These are phyloP conservation scores for Solanum peruvianum DNA, from an alignment of 257 asterid species.

Conservation along the genomic window DNA sequence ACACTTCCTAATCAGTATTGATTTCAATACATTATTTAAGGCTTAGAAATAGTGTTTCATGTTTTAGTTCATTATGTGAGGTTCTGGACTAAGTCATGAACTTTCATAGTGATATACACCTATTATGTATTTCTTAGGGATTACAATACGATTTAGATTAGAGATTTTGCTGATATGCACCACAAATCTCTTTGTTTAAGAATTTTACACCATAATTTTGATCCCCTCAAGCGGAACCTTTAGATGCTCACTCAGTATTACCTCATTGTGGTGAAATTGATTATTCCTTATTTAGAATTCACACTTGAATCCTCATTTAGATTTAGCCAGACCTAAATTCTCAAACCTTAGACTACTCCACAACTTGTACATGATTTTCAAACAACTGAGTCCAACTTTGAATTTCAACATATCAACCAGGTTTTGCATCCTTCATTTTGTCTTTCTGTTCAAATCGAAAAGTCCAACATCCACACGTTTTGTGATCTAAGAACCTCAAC, in stretches of 20 bases:
- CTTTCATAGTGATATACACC: too few relatives aligned
- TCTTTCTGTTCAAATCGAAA: too few relatives aligned
- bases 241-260: background rate
- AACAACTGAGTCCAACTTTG: too few relatives aligned
- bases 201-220: background rate
- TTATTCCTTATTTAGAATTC: background rate
- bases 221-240: background rate
- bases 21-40: too few relatives aligned
- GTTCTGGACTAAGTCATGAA: too few relatives aligned
- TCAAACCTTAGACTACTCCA: background rate
- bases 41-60: too few relatives aligned
- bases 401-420: too few relatives aligned
- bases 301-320: background rate
- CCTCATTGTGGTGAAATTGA: background rate
- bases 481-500: background rate
- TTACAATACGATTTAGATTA: background rate
- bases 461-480: background rate
- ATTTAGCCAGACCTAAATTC: background rate
- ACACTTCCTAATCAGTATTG: too few relatives aligned
- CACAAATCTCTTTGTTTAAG: background rate
- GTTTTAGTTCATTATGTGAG: too few relatives aligned
- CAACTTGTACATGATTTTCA: too few relatives aligned
- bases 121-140: background rate
- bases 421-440: too few relatives aligned
- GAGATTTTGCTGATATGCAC: background rate